Evolutionary conservation across 1,284 basidiomycete genomes (phyloP), one percentile per base, ranked within the genome.

Genomic region (Tilletiopsis washingtonensis): DNA sequence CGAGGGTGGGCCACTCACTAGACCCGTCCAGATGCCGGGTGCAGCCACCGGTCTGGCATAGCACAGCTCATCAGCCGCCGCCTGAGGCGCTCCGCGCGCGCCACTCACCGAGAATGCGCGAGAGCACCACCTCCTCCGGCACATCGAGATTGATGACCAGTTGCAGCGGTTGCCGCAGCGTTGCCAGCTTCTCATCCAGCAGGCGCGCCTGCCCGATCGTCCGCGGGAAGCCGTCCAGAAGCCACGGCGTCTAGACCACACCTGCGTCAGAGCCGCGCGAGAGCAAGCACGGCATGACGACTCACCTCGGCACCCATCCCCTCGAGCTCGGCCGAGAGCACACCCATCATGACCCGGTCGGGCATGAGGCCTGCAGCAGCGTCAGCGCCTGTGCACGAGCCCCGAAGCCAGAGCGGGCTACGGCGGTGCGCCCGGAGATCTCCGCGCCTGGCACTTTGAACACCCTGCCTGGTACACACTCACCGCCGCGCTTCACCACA

Each of bases 211-310:
- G 93, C 15, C 81, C 82, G 2, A 93, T 75, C 2, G 93, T 99
- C 36, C 93, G 83, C 26, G 93, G 93, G 70, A 98, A 98, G 4
- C 93, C 93, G 67, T 99, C 93, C 29, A 98, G 75, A 58, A 97
- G 86, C 91, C 91, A 34, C 32, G 32, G 32, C 32, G 12, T n/a
- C n/a, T n/a, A n/a, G n/a, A n/a, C n/a, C n/a, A n/a, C n/a, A n/a
- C n/a, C n/a, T n/a, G n/a, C n/a, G n/a, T n/a, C n/a, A n/a, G n/a
- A n/a, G n/a, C n/a, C n/a, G n/a, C n/a, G n/a, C n/a, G n/a, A n/a
- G n/a, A n/a, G n/a, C n/a, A n/a, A n/a, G n/a, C n/a, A n/a, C n/a
- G n/a, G n/a, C n/a, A n/a, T n/a, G n/a, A 12, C 32, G 32, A 17
- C 32, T 34, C 32, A 34, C 82, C 81, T 55, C 20, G 3, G 36